Base-by-base conservation (phyloP, 768 basidiomycete species). In the Multifurca ochricompacta region DNA sequence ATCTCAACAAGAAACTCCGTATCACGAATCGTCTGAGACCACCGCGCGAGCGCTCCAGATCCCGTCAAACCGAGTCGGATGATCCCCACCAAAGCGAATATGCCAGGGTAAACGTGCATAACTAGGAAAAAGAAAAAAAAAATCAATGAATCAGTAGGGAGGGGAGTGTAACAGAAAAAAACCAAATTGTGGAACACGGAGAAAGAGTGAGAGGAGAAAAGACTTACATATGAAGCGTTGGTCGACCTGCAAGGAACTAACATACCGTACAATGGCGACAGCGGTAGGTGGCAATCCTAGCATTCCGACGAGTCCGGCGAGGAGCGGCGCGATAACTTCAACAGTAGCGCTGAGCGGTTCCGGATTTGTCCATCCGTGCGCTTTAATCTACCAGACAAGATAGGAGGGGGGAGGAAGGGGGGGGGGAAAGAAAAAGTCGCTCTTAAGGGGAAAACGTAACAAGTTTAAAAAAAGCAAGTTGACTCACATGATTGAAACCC, bases 1-100 rank as follows among this genome's bases (percentile, higher is more conserved):
- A 91, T 83, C 71, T 91, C 90, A 13, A 91, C 83, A 53, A 92
- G 72, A 68, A 91, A 92, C 70, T 92, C 90, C 68, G 85, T 88
- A 66, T 92, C 90, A 32, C 90, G 77, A 21, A 92, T 78, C 3
- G 81, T 70, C 62, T 91, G 89, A 4, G 86, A 85, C 90, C 90
- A 91, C 16, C 75, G 71, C 9, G 73, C 69, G 16, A 85, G 65
- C 49, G 80, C 60, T 5, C 68, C 67, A 56, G 76, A 73, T n/a
- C 77, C 58, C 4, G 75, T 71, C 19, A 77, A 48, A 32, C 71
- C 65, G 2, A 77, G 73, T 7, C 81, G 80, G 30, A 74, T 69
- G 18, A 78, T 56, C 11, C 79, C 80, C 4, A 77, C 79, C 4
- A 77, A 45, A 28, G 80, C 75, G 62, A 91, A 91, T 48, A 91